These are phyloP conservation scores for Aspergillus fructus DNA, from an alignment of 2,329 filamentous ascomycete genomes.

Conservation along the genomic window DNA sequence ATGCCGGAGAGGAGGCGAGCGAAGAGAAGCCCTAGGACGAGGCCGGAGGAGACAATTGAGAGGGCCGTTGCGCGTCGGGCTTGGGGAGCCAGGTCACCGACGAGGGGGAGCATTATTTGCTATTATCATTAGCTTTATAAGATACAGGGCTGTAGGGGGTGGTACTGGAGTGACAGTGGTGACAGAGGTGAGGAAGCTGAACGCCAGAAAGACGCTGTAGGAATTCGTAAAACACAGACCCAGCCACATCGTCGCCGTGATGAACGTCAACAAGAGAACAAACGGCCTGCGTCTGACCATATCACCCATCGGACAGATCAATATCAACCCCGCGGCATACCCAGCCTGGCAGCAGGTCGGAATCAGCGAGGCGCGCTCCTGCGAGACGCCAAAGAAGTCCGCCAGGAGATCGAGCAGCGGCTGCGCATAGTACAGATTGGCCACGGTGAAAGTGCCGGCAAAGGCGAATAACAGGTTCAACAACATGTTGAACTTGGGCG, in stretches of 20 bases:
- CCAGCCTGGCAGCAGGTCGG: conserved; percentile 78
- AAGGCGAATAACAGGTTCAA: conserved; percentile 68
- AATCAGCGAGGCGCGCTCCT: conserved; percentile 66
- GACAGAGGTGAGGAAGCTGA: conserved; percentile 73
- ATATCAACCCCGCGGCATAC: conserved; percentile 71
- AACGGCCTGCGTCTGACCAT: conserved; percentile 66
- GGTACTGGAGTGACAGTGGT: conserved; percentile 76
- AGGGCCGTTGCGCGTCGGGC: conserved; percentile 67
- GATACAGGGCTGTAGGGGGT: too few relatives aligned
- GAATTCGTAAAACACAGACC: conserved; percentile 67
- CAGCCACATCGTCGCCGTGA: conserved; percentile 68
- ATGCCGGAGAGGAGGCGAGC: conserved; percentile 75
- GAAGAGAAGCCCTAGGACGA: conserved; percentile 73
- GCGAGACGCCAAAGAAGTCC: conserved; percentile 66
- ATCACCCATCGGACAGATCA: conserved; percentile 75
- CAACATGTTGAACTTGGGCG: conserved; percentile 65
- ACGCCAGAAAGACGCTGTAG: conserved; percentile 63
- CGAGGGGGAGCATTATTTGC: conserved; percentile 75
- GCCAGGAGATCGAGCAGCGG: conserved; percentile 76
- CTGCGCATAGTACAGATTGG: conserved; percentile 79
- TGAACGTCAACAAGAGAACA: conserved; percentile 64
- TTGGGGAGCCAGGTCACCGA: conserved; percentile 73
- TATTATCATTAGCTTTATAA: background rate
- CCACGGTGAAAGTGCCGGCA: conserved; percentile 57
- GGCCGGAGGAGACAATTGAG: conserved; percentile 71